Percentiles rank a stretch among this genome's conserved stretches.
phyloP scores from a whole-genome alignment of 331 rosid species.

The Rosa hybrid region DNA sequence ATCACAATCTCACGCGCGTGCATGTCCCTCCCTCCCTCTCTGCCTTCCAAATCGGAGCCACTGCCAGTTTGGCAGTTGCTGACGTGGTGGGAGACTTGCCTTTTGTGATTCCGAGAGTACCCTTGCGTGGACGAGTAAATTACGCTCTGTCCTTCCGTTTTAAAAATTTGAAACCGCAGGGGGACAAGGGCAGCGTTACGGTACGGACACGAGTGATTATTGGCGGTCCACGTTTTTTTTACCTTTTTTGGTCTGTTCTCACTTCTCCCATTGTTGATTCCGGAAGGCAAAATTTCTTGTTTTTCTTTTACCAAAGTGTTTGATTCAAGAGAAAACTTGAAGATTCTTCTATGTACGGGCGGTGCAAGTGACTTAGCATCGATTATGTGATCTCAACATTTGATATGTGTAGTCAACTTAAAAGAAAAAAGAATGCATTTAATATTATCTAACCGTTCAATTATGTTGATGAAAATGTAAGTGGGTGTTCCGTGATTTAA shows the following conservation, averaged over 20 bases:
- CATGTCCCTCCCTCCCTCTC: neutral
- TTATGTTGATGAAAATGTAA: too few relatives aligned
- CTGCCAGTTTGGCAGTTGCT: constrained; percentile 38
- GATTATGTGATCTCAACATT: too few relatives aligned
- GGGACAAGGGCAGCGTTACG: constrained; percentile 17
- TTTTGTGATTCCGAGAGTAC: neutral
- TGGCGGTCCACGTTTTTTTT: neutral
- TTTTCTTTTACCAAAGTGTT: neutral
- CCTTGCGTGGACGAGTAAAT: neutral
- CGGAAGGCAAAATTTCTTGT: too few relatives aligned
- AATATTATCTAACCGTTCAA: too few relatives aligned
- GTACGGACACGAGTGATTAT: neutral
- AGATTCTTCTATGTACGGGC: too few relatives aligned
- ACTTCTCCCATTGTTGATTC: too few relatives aligned
- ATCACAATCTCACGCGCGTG: constrained; percentile 50
- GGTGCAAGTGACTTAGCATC: too few relatives aligned
- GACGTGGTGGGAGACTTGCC: constrained; percentile 39
- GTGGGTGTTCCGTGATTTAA: too few relatives aligned
- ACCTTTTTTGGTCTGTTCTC: neutral
- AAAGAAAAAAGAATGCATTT: too few relatives aligned
- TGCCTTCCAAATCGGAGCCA: constrained; percentile 25
- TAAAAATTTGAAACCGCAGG: constrained; percentile 42
- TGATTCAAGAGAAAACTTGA: neutral
- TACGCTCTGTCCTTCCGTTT: constrained; percentile 27
- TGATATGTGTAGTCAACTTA: too few relatives aligned